A percentile compares a stretch with the other conserved stretches of the same genome.
Evolutionary conservation across 371 early-diverging fungal species (phyloP).

Genomic region (Fennellomyces sp.): DNA sequence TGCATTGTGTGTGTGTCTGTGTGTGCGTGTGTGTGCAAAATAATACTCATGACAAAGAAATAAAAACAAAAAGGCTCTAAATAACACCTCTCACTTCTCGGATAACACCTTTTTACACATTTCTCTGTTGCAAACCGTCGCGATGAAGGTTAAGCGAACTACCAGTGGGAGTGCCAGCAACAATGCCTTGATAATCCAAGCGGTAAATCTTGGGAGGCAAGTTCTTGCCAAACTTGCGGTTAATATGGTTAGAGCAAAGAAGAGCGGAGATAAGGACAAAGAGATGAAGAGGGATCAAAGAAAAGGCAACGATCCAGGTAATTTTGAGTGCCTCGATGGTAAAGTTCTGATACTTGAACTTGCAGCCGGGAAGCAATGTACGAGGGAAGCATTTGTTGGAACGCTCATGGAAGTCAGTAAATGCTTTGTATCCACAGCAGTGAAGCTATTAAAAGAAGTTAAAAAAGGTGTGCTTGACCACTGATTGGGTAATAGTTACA

Average conservation of each 20-base stretch:
- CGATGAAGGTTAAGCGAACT: constrained; percentile 41
- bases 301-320: constrained; percentile 58
- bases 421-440: constrained; percentile 61
- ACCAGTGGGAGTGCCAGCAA: constrained; percentile 49
- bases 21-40: too few species aligned
- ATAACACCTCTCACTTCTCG: neutral
- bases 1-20: too few species aligned
- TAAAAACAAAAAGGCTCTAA: neutral
- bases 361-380: constrained; percentile 57
- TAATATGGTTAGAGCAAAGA: constrained; percentile 63
- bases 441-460: too few species aligned
- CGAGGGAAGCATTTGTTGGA: constrained; percentile 66
- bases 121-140: constrained; percentile 42
- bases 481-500: constrained; percentile 19
- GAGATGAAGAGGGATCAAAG: constrained; percentile 49
- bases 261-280: constrained; percentile 53
- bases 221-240: constrained; percentile 55
- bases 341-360: constrained; percentile 49
- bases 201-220: constrained; percentile 57
- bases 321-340: constrained; percentile 43
- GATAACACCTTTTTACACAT: neutral
- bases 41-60: neutral
- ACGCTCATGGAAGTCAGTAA: constrained; percentile 57
- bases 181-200: constrained; percentile 49
- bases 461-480: too few species aligned